phyloP scores from a whole-genome alignment of 192 early-diverging fungal species.

The Gonapodya prolifera region DNA sequence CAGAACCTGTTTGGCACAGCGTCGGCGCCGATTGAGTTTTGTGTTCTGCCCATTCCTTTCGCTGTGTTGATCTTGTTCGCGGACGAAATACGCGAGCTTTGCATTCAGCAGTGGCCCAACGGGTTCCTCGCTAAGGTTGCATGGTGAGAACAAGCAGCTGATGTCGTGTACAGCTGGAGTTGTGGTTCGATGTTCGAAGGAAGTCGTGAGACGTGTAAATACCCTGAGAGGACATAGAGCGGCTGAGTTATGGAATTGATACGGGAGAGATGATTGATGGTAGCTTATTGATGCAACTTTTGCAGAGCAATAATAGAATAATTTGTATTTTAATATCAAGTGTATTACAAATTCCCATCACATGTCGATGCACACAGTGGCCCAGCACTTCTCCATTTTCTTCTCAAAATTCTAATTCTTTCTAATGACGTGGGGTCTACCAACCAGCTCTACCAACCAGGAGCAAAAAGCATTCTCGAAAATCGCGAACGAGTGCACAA shows the following conservation, averaged over 20 bases:
- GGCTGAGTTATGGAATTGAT: neutral
- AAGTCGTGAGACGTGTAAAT: neutral
- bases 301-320: too few relatives aligned
- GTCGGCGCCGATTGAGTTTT: constrained; percentile 46
- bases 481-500: too few relatives aligned
- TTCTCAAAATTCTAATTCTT: too few relatives aligned
- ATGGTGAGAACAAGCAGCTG: constrained; percentile 34
- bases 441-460: too few relatives aligned
- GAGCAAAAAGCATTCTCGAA: too few relatives aligned
- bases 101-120: constrained; percentile 35
- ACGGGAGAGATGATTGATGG: neutral
- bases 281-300: neutral
- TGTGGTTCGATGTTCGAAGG: neutral
- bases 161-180: neutral
- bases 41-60: constrained; percentile 49
- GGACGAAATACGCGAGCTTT: constrained; percentile 51
- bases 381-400: too few relatives aligned
- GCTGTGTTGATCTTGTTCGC: constrained; percentile 37
- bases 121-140: constrained; percentile 38
- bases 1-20: constrained; percentile 36
- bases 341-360: too few relatives aligned
- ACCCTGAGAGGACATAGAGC: neutral
- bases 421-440: too few relatives aligned
- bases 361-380: too few relatives aligned
- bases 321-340: too few relatives aligned